Base-by-base conservation (phyloP, 2,329 filamentous ascomycete genomes). In the Cladosporium sphaerospermum region DNA sequence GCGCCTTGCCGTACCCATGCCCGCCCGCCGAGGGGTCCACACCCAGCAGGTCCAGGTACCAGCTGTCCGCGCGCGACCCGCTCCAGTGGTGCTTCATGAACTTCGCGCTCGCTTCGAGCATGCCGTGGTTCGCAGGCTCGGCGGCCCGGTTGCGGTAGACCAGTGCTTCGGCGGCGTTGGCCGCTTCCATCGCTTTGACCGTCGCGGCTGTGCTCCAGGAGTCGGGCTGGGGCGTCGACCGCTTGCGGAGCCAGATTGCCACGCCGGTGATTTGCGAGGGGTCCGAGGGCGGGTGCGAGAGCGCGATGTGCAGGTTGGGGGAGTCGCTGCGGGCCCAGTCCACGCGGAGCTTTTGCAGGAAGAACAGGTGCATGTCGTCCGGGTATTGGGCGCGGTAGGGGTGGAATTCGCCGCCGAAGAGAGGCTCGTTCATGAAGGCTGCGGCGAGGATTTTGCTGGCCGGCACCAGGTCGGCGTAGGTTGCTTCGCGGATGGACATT, bases 401-500 rank as follows among this genome's bases (percentile, higher is more conserved):
- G 40, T 66, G 61, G 18, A 64, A 61, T 18, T 56, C 13, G 36
- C 54, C 14, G 33, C 62, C 63, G 51, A 62, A 60, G 31, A 64
- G 53, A 4, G 49, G 51, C 51, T 66, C 62, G 32, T 65, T 54
- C 28, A 53, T 42, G 55, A 65, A 66, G 33, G 63, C 63, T 39
- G 47, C 48, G 4, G 61, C 59, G 19, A 61, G 56, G 40, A 61
- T 54, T 54, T 60, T 56, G 13, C 61, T 56, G 18, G 62, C 58
- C 44, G 62, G 58, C 14, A 60, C 43, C 18, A 64, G 57, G 36
- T 66, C 63, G 9, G 53, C 51, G 46, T 59, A 63, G 11, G 55
- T 59, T 45, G 63, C 63, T 28, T 50, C 45, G 46, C 63, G 56
- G 53, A 61, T 51, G 10, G 61, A 57, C 61, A 66, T 64, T 39